Evolutionary conservation across 805 yeast genomes (phyloP), one percentile per base, ranked within the genome.

Genomic region (Suhomyces sp.): DNA sequence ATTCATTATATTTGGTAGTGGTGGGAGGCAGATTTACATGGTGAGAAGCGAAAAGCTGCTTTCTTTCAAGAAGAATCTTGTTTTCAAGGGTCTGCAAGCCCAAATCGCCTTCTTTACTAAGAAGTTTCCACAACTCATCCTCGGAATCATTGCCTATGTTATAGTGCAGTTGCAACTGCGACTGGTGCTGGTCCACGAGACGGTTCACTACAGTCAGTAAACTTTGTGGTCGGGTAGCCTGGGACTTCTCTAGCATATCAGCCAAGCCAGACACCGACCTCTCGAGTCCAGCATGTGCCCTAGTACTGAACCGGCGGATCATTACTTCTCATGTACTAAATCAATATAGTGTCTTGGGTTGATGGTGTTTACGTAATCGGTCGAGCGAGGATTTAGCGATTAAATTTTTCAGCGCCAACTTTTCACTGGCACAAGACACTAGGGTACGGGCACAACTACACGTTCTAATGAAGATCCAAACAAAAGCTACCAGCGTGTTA

Each of bases 401-500:
- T 12, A 35, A 38, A 38, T 38, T 38, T 38, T 38, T 38, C 42
- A 9, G 42, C 33, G 24, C 10, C 24, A 23, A 42, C 19, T 42
- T 42, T 42, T 45, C 47, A 29, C 47, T 26, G 10, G 22, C 38
- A 31, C 36, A 23, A 27, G 46, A 27, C 33, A 6, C 6, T 9
- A 38, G 13, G 23, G 22, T 17, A 17, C 24, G 42, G 40, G 42
- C 42, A 19, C 24, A 38, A 17, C 42, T 10, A 38, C 42, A 36
- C 22, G 33, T 36, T 36, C 41, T 3, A 9, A 90, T 85, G 80
- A 82, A 87, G 57, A 88, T 86, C 63, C 87, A 85, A 59, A 67
- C 67, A 17, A 78, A 82, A 54, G 96, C 97, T 29, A 81, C 85
- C 29, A 82, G 82, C 57, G 88, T 92, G 3, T 80, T 92, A 46